Conservation (phyloP, 306 rosid genomes). For the Potentilla sterilis region DNA sequence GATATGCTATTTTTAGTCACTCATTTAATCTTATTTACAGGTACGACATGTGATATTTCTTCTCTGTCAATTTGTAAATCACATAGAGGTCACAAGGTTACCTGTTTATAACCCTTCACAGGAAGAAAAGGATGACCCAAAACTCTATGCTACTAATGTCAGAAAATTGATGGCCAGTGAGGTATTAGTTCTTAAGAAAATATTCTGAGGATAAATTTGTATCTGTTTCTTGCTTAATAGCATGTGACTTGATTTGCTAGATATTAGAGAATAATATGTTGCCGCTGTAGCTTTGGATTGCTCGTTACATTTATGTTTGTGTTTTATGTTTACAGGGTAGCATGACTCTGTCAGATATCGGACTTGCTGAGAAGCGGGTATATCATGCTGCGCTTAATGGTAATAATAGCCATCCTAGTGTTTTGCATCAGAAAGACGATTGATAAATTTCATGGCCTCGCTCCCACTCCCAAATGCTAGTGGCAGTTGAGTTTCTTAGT, state of each 20-base stretch:
- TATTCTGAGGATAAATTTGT: neutral
- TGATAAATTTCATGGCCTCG: conserved; percentile 77
- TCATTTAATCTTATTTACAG: conserved; percentile 43
- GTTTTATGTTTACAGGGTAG: conserved; percentile 61
- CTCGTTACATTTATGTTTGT: conserved; percentile 14
- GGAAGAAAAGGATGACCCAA: conserved; percentile 90
- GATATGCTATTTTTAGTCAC: neutral
- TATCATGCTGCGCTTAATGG: conserved; percentile 97
- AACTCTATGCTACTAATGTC: conserved; percentile 65
- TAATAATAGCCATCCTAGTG: conserved; percentile 89
- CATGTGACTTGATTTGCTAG: neutral
- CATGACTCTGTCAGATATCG: conserved; percentile 71
- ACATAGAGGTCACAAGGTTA: conserved; percentile 68
- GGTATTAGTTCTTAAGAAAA: conserved; percentile 43
- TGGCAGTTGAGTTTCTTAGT: conserved; percentile 49
- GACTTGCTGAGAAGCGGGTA: conserved; percentile 89
- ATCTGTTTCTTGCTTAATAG: too few species aligned
- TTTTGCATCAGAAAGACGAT: conserved; percentile 98
- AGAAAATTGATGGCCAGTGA: conserved; percentile 90
- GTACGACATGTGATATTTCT: conserved; percentile 86
- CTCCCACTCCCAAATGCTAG: conserved; percentile 67
- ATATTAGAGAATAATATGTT: neutral
- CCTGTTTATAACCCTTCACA: conserved; percentile 75
- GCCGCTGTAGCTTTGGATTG: neutral
- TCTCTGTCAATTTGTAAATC: conserved; percentile 88